Conservation (phyloP, 2,329 filamentous ascomycete genomes). For the Talaromyces sp. region DNA sequence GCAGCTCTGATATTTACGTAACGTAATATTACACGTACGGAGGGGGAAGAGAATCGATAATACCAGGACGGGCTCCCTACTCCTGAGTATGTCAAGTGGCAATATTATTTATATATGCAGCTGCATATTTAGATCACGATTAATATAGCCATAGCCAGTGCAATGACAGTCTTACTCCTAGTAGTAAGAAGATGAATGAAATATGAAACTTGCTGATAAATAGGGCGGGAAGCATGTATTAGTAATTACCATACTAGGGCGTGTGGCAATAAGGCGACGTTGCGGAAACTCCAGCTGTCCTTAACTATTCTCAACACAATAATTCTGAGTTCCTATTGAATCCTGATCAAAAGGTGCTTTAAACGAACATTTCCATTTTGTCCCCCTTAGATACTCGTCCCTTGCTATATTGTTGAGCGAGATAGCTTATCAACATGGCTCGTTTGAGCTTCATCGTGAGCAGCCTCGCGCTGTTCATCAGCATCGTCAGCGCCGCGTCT, state of each 20-base stretch:
- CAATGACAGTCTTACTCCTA: not conserved
- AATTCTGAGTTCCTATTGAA: not conserved
- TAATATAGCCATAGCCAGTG: conserved; percentile 2
- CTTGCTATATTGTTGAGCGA: not conserved
- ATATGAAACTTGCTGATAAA: not conserved
- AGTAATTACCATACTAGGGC: not conserved
- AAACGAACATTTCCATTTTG: not conserved
- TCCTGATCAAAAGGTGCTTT: not conserved
- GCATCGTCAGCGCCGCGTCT: conserved; percentile 55
- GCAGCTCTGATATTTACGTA: conserved; percentile 4
- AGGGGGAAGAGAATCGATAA: not conserved
- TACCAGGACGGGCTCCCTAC: not conserved
- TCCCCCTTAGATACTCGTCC: too few relatives aligned
- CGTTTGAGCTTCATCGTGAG: conserved; percentile 44
- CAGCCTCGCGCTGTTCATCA: conserved; percentile 44
- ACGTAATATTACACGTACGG: conserved; percentile 9
- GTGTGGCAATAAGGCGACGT: conserved; percentile 11
- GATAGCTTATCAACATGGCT: conserved; percentile 29
- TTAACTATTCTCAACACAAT: not conserved
- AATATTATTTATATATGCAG: not conserved
- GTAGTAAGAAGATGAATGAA: not conserved
- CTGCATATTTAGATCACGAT: not conserved
- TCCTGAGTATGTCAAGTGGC: not conserved
- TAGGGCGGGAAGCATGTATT: not conserved
- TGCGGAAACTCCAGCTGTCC: conserved; percentile 11